phyloP scores from a whole-genome alignment of 2,329 filamentous ascomycete genomes.

The Cladosporium sp. region DNA sequence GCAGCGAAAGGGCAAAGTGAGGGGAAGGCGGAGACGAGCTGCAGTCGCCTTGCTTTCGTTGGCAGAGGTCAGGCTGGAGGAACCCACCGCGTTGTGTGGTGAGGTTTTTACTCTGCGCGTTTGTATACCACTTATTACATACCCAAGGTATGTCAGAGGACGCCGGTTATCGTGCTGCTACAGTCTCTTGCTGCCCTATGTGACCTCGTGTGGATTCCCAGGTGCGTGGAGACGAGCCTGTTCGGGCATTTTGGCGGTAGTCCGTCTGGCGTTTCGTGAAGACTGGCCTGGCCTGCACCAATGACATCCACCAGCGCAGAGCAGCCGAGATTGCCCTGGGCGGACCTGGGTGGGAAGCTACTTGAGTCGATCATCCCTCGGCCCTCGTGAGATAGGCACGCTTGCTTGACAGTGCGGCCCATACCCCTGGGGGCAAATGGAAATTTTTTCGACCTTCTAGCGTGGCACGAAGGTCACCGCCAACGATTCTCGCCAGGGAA shows the following conservation, averaged over 20 bases:
- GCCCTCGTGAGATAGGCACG: background rate
- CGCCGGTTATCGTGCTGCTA: too few relatives aligned
- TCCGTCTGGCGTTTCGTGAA: too few relatives aligned
- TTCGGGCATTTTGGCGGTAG: too few relatives aligned
- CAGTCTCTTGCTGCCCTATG: too few relatives aligned
- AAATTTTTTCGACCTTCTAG: slow-evolving; percentile 13
- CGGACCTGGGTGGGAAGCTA: slow-evolving; percentile 7
- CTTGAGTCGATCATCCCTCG: slow-evolving; percentile 10
- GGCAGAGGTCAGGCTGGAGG: too few relatives aligned
- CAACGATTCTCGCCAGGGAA: background rate
- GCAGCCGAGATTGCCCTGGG: slow-evolving; percentile 10
- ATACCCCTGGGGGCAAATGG: slow-evolving; percentile 8
- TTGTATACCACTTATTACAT: too few relatives aligned
- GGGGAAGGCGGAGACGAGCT: slow-evolving; percentile 9
- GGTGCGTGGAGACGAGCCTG: too few relatives aligned
- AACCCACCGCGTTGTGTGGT: too few relatives aligned
- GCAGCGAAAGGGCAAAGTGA: background rate
- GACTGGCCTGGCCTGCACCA: background rate
- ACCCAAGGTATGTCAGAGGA: too few relatives aligned
- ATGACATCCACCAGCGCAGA: slow-evolving; percentile 4
- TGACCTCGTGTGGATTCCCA: too few relatives aligned
- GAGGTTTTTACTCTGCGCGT: too few relatives aligned
- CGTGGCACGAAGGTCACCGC: slow-evolving; percentile 2
- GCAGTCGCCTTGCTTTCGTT: too few relatives aligned
- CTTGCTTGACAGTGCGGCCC: background rate